phyloP scores from a whole-genome alignment of 495 filamentous ascomycete species.

The Penicillium paxilli region DNA sequence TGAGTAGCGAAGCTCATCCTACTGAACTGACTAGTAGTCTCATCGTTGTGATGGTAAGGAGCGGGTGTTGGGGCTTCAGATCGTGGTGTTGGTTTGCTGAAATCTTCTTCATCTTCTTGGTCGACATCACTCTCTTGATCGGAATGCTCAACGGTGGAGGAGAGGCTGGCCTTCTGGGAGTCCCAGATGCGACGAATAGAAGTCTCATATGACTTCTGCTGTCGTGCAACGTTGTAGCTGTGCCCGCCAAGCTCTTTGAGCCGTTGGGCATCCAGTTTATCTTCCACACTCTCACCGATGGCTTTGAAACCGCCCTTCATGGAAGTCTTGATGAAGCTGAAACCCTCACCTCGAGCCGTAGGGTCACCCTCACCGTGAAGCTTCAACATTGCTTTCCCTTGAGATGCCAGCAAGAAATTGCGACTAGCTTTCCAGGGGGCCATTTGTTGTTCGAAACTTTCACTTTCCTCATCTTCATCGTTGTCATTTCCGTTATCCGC shows the following conservation, averaged over 20 bases:
- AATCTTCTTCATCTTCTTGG: constrained; percentile 64
- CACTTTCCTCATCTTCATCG: constrained; percentile 62
- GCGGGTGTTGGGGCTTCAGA: constrained; percentile 62
- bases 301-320: constrained; percentile 99
- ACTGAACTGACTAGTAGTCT: constrained; percentile 85
- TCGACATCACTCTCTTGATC: constrained; percentile 68
- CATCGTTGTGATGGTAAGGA: constrained; percentile 62
- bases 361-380: constrained; percentile 94
- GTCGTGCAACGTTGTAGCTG: constrained; percentile 92
- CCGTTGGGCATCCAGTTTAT: constrained; percentile 79
- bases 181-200: constrained; percentile 90
- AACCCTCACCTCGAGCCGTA: constrained; percentile 88
- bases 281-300: constrained; percentile 80
- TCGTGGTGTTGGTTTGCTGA: constrained; percentile 60
- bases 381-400: constrained; percentile 95
- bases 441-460: constrained; percentile 82
- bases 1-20: constrained; percentile 69
- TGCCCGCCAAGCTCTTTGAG: constrained; percentile 91
- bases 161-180: constrained; percentile 75
- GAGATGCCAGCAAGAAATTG: constrained; percentile 90
- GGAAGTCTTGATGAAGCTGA: constrained; percentile 92
- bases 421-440: constrained; percentile 94
- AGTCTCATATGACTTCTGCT: constrained; percentile 85
- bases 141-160: constrained; percentile 60
- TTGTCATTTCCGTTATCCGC: constrained; percentile 72